phyloP scores from a whole-genome alignment of 2,329 filamentous ascomycete species.

The Conoideocrella luteorostrata region DNA sequence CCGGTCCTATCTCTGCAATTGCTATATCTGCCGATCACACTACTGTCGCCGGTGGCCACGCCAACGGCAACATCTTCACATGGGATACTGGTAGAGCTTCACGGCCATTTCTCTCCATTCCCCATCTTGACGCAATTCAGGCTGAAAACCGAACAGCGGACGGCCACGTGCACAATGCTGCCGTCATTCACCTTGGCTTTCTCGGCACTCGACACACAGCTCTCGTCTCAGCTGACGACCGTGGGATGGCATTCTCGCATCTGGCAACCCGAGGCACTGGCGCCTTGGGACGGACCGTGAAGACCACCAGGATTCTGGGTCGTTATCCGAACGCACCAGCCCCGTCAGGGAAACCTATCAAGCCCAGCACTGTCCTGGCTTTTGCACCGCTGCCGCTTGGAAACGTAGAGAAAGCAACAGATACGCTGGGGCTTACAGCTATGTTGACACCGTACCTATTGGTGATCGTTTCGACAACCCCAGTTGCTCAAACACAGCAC shows the following conservation, averaged over 20 bases:
- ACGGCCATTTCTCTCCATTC: conserved; percentile 81
- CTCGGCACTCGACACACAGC: conserved; percentile 90
- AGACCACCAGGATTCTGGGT: conserved; percentile 83
- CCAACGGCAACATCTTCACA: conserved; percentile 86
- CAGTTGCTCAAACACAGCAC: conserved; percentile 91
- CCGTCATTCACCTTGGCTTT: conserved; percentile 89
- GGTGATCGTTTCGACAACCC: conserved; percentile 95
- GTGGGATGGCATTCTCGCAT: conserved; percentile 97
- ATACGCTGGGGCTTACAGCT: conserved; percentile 83
- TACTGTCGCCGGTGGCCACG: conserved; percentile 85
- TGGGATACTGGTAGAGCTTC: conserved; percentile 86
- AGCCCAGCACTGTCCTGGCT: conserved; percentile 89
- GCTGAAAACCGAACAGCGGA: conserved; percentile 62
- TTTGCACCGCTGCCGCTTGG: conserved; percentile 87
- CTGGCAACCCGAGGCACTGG: conserved; percentile 88
- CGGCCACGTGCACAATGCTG: conserved; percentile 72
- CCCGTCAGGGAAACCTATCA: conserved; percentile 60
- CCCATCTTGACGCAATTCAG: conserved; percentile 63
- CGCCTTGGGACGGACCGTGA: conserved; percentile 75
- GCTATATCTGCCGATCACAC: conserved; percentile 91
- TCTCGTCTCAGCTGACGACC: conserved; percentile 87
- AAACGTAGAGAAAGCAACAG: conserved; percentile 86
- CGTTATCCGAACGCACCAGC: conserved; percentile 71
- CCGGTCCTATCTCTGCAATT: conserved; percentile 77
- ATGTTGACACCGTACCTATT: conserved; percentile 93